phyloP scores from a whole-genome alignment of 371 early-diverging fungal species.

The Mucor velutinosus region DNA sequence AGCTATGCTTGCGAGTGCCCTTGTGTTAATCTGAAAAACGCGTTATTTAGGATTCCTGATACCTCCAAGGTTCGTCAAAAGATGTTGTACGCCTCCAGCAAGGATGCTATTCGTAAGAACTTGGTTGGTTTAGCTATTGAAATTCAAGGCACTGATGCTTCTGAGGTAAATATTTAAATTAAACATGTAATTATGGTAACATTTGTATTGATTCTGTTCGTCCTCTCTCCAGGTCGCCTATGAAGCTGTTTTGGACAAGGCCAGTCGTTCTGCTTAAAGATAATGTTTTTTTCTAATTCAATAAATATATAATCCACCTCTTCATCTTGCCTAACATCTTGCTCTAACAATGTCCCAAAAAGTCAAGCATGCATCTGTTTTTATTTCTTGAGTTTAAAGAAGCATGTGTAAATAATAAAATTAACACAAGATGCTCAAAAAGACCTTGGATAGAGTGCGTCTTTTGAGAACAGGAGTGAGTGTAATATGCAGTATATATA shows the following conservation, averaged over 20 bases:
- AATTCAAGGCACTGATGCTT: constrained; percentile 83
- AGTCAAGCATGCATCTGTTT: not conserved
- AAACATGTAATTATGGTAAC: not conserved
- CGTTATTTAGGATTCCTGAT: constrained; percentile 81
- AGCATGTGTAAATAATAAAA: constrained; percentile 3
- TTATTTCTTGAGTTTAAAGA: not conserved
- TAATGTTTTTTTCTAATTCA: not conserved
- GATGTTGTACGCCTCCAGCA: constrained; percentile 94
- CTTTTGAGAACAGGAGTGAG: not conserved
- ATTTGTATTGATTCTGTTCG: not conserved
- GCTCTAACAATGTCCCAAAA: not conserved
- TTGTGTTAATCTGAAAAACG: constrained; percentile 5
- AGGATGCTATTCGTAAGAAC: constrained; percentile 76
- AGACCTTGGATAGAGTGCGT: not conserved
- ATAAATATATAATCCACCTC: not conserved
- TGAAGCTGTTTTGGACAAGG: constrained; percentile 81
- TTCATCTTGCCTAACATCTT: not conserved
- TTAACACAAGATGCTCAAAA: not conserved
- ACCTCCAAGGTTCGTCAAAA: constrained; percentile 74
- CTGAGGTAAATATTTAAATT: constrained; percentile 51
- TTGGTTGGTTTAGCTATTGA: constrained; percentile 79
- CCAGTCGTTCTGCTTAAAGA: constrained; percentile 43
- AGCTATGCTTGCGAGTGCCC: not conserved
- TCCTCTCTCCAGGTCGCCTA: constrained; percentile 60
- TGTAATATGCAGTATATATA: not conserved